Conservation (phyloP, 2,329 filamentous ascomycete genomes). For the Xylariaceae sp. region DNA sequence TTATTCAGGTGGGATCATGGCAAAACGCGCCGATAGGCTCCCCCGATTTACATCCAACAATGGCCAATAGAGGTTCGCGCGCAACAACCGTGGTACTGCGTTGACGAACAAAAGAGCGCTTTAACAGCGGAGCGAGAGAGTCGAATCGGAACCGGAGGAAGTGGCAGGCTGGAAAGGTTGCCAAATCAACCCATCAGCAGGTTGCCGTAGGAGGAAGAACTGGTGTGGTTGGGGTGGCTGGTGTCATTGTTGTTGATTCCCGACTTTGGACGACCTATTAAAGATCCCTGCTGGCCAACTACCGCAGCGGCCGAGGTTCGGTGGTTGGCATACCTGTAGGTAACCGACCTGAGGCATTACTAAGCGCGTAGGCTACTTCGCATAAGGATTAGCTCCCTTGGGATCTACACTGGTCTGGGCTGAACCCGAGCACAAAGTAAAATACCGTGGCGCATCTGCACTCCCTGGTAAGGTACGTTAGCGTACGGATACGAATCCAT, state of each 20-base stretch:
- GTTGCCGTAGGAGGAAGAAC: not conserved
- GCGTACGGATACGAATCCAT: too few species aligned
- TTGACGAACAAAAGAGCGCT: not conserved
- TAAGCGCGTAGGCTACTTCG: too few species aligned
- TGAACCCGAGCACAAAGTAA: too few species aligned
- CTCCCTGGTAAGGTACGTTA: too few species aligned
- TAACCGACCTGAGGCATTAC: not conserved
- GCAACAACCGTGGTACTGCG: constrained; percentile 2
- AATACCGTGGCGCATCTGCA: too few species aligned
- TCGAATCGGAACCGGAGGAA: constrained; percentile 2
- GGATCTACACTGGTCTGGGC: too few species aligned
- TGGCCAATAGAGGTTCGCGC: not conserved
- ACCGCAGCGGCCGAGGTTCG: constrained; percentile 10
- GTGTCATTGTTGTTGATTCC: constrained; percentile 18
- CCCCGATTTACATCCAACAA: constrained; percentile 7
- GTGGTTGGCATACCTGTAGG: constrained; percentile 15
- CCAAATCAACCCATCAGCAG: constrained; percentile 6
- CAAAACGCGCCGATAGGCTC: constrained; percentile 22
- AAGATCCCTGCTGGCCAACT: constrained; percentile 9
- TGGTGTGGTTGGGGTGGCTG: constrained; percentile 22
- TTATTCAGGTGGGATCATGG: constrained; percentile 38
- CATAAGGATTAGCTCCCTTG: too few species aligned
- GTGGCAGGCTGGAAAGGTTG: not conserved
- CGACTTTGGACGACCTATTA: constrained; percentile 1
- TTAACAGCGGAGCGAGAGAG: not conserved